Conservation (phyloP, 2,329 filamentous ascomycete species). For the Talaromyces sp. region DNA sequence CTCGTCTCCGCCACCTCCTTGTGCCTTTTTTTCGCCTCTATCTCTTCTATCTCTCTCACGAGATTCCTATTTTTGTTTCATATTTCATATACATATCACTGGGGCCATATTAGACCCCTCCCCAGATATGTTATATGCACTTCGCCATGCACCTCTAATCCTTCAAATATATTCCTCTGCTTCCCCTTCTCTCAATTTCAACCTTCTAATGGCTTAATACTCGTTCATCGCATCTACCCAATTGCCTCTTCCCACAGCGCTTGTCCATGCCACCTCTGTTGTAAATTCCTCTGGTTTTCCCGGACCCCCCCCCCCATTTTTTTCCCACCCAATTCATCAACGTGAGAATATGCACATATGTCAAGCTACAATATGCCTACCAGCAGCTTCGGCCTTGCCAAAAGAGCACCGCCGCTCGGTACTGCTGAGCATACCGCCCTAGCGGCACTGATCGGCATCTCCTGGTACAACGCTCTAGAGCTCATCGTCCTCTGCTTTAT, state of each 20-base stretch:
- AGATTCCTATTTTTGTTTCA: not conserved
- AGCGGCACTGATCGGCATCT: slow-evolving; percentile 42
- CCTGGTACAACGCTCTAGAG: slow-evolving; percentile 54
- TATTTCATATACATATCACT: slow-evolving; percentile 8
- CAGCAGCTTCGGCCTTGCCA: slow-evolving; percentile 16
- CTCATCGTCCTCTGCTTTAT: slow-evolving; percentile 50
- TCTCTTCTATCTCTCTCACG: not conserved
- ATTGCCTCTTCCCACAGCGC: not conserved
- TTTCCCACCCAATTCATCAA: not conserved
- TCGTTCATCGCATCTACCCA: not conserved
- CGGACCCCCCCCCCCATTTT: not conserved
- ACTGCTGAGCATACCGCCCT: slow-evolving; percentile 18
- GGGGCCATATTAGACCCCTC: not conserved
- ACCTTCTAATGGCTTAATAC: not conserved
- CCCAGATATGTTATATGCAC: not conserved
- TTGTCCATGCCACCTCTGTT: not conserved
- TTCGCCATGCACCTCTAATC: not conserved
- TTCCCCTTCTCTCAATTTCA: no score
- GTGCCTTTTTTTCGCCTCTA: slow-evolving; percentile 16
- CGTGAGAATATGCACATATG: slow-evolving; percentile 23
- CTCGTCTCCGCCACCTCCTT: slow-evolving; percentile 21
- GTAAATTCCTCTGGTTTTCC: not conserved
- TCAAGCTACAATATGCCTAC: slow-evolving; percentile 14
- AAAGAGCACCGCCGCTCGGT: slow-evolving; percentile 6
- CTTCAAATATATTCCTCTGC: not conserved